phyloP scores from a whole-genome alignment of 352 stramenopile genomes.

The Globisporangium camurandrum region DNA sequence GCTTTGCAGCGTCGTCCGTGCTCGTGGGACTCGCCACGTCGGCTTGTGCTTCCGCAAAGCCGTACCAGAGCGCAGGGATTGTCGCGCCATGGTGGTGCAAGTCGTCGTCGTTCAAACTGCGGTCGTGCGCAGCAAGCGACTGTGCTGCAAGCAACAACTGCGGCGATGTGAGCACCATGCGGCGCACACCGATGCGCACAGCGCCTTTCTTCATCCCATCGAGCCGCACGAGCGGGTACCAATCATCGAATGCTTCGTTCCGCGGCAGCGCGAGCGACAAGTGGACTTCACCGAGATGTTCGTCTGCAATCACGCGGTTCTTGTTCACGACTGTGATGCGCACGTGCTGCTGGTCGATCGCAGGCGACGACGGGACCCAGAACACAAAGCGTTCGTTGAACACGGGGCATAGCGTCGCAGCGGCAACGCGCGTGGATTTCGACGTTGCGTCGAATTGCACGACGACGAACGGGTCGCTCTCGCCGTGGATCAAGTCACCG shows the following conservation, averaged over 20 bases:
- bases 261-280: slow-evolving; percentile 52
- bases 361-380: slow-evolving; percentile 42
- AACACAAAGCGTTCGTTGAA: slow-evolving; percentile 75
- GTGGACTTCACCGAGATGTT: slow-evolving; percentile 67
- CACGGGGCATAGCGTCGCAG: slow-evolving; percentile 19
- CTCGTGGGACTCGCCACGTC: no score
- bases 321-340: slow-evolving; percentile 43
- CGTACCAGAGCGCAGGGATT: slow-evolving; percentile 54
- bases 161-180: slow-evolving; percentile 47
- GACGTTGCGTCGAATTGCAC: slow-evolving; percentile 29
- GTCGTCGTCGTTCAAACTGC: slow-evolving; percentile 43
- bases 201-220: slow-evolving; percentile 50
- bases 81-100: slow-evolving; percentile 29
- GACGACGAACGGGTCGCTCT: slow-evolving; percentile 35
- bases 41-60: slow-evolving; percentile 37
- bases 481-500: slow-evolving; percentile 30
- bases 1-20: no score
- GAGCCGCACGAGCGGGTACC: slow-evolving; percentile 54
- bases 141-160: slow-evolving; percentile 40
- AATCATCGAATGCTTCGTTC: slow-evolving; percentile 62
- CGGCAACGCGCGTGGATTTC: slow-evolving; percentile 25
- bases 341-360: slow-evolving; percentile 33
- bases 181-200: slow-evolving; percentile 38
- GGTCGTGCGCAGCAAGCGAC: slow-evolving; percentile 26
- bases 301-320: slow-evolving; percentile 29